phyloP scores from a whole-genome alignment of 805 yeast genomes.

The Lipomyces sp. region DNA sequence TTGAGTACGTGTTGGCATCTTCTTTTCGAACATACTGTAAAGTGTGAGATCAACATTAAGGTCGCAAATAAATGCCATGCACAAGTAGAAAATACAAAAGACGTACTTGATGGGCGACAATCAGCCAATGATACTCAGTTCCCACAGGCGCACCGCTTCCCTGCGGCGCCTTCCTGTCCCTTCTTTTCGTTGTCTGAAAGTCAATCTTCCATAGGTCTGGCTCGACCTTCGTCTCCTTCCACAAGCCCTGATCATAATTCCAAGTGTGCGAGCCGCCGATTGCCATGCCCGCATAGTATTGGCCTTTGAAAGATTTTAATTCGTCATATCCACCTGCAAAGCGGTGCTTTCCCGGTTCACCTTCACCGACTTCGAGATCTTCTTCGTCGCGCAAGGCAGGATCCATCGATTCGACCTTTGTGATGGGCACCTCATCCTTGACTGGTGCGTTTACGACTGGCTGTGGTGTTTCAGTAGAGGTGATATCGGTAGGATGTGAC shows the following conservation, averaged over 20 bases:
- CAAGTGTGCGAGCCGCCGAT: slow-evolving; percentile 7
- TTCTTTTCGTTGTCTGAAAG: slow-evolving; percentile 7
- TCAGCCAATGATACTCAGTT: slow-evolving; percentile 6
- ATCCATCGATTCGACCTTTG: slow-evolving; percentile 3
- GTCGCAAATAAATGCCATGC: neutral
- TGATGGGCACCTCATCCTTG: neutral
- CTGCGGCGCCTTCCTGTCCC: slow-evolving; percentile 5
- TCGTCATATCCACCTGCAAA: slow-evolving; percentile 6
- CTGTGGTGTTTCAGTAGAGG: neutral
- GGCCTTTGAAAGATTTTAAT: slow-evolving; percentile 2
- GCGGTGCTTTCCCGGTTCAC: neutral
- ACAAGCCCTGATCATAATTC: slow-evolving; percentile 6
- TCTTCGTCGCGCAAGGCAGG: slow-evolving; percentile 6
- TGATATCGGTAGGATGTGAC: neutral
- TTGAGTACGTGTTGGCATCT: slow-evolving; percentile 5
- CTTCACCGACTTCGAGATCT: neutral
- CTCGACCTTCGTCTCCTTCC: slow-evolving; percentile 9
- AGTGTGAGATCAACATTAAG: neutral
- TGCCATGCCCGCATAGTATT: slow-evolving; percentile 8
- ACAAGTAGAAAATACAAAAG: neutral
- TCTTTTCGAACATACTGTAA: slow-evolving; percentile 7
- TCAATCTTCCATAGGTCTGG: slow-evolving; percentile 10
- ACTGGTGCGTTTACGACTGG: neutral
- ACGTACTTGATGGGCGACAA: slow-evolving; percentile 7
- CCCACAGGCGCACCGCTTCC: slow-evolving; percentile 4